phyloP scores from a whole-genome alignment of 2,329 filamentous ascomycete genomes.

The Zasmidium cellare region DNA sequence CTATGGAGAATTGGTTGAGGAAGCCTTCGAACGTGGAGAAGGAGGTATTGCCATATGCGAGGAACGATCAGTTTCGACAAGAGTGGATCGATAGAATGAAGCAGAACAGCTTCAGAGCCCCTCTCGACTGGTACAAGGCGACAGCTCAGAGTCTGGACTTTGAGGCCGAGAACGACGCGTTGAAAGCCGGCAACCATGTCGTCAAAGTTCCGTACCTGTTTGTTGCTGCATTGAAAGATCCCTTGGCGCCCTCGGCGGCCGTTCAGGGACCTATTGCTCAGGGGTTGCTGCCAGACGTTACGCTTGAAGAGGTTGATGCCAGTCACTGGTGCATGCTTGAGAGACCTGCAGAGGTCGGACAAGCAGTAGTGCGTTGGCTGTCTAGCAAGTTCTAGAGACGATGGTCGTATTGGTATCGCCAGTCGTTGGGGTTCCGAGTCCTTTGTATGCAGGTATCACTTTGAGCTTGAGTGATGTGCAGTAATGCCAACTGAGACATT shows the following conservation, averaged over 20 bases:
- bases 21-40: constrained; percentile 9
- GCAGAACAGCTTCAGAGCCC: constrained; percentile 35
- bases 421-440: too few relatives aligned
- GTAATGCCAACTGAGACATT: too few relatives aligned
- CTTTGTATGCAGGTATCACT: too few relatives aligned
- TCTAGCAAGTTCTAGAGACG: not conserved
- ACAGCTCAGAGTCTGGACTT: constrained; percentile 24
- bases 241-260: constrained; percentile 19
- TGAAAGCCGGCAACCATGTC: constrained; percentile 12
- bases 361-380: constrained; percentile 10
- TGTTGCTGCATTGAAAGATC: constrained; percentile 31
- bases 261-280: constrained; percentile 14
- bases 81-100: constrained; percentile 34
- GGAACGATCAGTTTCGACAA: constrained; percentile 28
- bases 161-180: constrained; percentile 30
- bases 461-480: too few relatives aligned
- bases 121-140: constrained; percentile 38
- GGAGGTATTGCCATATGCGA: constrained; percentile 36
- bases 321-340: constrained; percentile 39
- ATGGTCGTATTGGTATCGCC: not conserved
- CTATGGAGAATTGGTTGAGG: constrained; percentile 31
- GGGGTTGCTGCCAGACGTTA: constrained; percentile 25
- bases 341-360: constrained; percentile 29
- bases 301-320: constrained; percentile 31
- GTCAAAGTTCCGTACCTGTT: constrained; percentile 35